phyloP scores from a whole-genome alignment of 441 rosid species.

The Erodium moschatum region DNA sequence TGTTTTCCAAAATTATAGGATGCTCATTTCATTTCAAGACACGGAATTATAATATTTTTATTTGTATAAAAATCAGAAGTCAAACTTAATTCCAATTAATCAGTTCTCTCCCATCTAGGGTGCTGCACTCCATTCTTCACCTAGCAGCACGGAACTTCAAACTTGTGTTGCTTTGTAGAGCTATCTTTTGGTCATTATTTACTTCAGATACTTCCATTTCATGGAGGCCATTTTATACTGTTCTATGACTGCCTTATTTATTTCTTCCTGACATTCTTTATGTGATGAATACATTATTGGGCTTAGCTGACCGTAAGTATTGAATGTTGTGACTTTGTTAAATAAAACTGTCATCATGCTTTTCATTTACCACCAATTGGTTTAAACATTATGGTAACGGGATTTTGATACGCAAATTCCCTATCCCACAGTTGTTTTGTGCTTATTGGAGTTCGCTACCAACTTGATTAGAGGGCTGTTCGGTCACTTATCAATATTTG shows the following conservation, averaged over 20 bases:
- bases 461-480: not conserved
- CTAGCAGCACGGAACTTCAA: no score
- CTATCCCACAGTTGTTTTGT: not conserved
- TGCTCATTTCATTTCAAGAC: no score
- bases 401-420: not conserved
- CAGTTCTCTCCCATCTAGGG: no score
- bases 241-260: not conserved
- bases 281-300: not conserved
- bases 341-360: not conserved
- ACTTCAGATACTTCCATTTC: no score
- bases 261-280: not conserved
- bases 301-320: not conserved
- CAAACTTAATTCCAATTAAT: no score
- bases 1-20: not conserved
- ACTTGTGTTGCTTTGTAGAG: no score
- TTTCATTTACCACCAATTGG: not conserved
- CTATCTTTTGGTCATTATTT: no score
- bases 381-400: not conserved
- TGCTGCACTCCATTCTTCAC: no score
- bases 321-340: not conserved
- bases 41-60: no score
- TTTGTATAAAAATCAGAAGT: no score
- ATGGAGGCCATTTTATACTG: not conserved
- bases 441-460: not conserved
- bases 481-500: not conserved